These are phyloP conservation scores for Aleurites moluccanus DNA, from an alignment of 441 rosid genomes.

Conservation along the genomic window DNA sequence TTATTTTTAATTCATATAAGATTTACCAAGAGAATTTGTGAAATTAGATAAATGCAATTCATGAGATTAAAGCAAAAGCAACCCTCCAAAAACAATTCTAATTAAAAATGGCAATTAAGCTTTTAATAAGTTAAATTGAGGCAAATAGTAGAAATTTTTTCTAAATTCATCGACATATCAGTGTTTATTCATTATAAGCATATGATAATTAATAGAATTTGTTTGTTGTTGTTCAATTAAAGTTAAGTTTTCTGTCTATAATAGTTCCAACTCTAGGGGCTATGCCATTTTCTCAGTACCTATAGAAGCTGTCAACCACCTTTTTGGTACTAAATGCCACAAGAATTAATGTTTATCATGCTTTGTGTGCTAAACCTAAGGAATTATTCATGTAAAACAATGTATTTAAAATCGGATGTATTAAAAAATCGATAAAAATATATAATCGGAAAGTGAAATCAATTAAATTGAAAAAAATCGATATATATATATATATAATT, in stretches of 20 bases:
- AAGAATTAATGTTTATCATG: background rate
- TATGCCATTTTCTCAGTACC: background rate
- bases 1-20: too few species aligned
- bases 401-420: too few species aligned
- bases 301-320: conserved; percentile 5
- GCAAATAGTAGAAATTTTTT: background rate
- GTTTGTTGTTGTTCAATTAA: background rate
- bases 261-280: background rate
- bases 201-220: conserved; percentile 7
- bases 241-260: background rate
- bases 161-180: conserved; percentile 6
- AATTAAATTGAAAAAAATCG: too few species aligned
- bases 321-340: background rate
- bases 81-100: background rate
- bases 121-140: background rate
- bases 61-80: too few species aligned
- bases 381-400: too few species aligned
- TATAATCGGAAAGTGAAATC: too few species aligned
- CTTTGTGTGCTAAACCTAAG: too few species aligned
- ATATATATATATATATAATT: too few species aligned
- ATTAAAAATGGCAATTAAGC: background rate
- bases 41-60: too few species aligned
- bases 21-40: too few species aligned
- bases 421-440: too few species aligned
- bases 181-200: background rate